Conservation (phyloP, 768 basidiomycete genomes). For the Pisolithus orientalis region DNA sequence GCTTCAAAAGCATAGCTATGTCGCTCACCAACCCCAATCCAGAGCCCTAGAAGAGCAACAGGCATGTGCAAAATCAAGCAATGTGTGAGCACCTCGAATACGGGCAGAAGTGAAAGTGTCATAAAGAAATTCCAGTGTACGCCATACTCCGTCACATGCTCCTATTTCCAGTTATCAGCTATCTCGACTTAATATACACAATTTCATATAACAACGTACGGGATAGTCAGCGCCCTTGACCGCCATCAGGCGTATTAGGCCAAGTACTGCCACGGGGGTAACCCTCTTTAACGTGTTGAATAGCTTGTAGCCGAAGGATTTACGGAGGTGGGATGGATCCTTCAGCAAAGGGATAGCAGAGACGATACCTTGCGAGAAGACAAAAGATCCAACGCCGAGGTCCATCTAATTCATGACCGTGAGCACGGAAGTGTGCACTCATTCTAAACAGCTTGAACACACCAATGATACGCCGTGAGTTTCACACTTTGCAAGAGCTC, state of each 20-base stretch:
- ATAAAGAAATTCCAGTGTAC: conserved; percentile 99
- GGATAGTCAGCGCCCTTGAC: conserved; percentile 96
- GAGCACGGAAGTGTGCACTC: neutral
- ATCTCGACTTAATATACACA: neutral
- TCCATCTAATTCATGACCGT: conserved; percentile 70
- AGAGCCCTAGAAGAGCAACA: conserved; percentile 55
- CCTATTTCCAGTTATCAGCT: conserved; percentile 38
- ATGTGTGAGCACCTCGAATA: conserved; percentile 63
- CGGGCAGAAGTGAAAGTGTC: conserved; percentile 76
- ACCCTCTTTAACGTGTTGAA: conserved; percentile 46
- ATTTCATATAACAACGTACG: conserved; percentile 38
- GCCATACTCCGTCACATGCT: conserved; percentile 95
- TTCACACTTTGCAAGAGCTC: conserved; percentile 86
- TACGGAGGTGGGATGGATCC: conserved; percentile 46
- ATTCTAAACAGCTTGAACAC: conserved; percentile 15
- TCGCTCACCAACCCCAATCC: conserved; percentile 34
- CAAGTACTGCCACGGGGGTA: conserved; percentile 64
- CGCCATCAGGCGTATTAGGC: conserved; percentile 68
- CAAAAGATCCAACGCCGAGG: conserved; percentile 93
- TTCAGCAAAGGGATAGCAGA: conserved; percentile 80
- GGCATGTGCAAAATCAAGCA: conserved; percentile 55
- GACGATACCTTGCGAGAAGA: conserved; percentile 91
- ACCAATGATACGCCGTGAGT: conserved; percentile 94
- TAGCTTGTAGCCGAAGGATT: conserved; percentile 48
- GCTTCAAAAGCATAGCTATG: conserved; percentile 35